Base-by-base conservation (phyloP, 2,329 filamentous ascomycete species). In the Xylogone sp. region DNA sequence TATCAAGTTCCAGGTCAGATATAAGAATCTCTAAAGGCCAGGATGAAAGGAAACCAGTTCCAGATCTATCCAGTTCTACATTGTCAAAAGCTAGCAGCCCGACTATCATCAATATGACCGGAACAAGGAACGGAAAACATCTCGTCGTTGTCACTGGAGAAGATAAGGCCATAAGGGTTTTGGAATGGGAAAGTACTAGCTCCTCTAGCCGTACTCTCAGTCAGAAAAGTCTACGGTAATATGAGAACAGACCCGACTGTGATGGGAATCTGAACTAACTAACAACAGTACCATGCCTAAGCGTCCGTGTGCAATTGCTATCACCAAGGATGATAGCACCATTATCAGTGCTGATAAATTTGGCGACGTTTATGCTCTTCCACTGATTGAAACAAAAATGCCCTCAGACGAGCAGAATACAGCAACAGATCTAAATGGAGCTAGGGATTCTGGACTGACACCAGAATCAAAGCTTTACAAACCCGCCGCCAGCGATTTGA, bases 271-370 rank as follows among this genome's bases (percentile, higher is more conserved):
- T 48, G 45, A 44, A 21, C 48, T 53, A 47, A 56, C 42, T 22
- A 42, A 44, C 16, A 31, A 2, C 42, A 58, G 90, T 69, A 73
- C 72, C 53, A 95, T 97, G 88, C 90, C 91, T 39, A 97, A 97
- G 73, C 84, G 91, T 31, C 90, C 92, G 12, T 93, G 86, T 65
- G 84, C 88, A 31, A 75, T 97, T 52, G 73, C 79, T 48, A 71
- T 97, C 48, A 83, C 87, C 7, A 74, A 81, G 39, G 86, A 92
- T 65, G 78, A 82, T 55, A 76, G 78, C 43, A 88, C 84, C 8
- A 89, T 99, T 56, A 71, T 97, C 52, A 84, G 83, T 55, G 93
- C 84, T 48, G 94, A 99, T 75, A 99, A 99, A 69, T 97, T 97
- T 64, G 94, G 94, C 58, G 94, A 99, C 68, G 93, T 97, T 54